Conservation (phyloP, 306 rosid genomes). For the Inga leiocalycina region DNA sequence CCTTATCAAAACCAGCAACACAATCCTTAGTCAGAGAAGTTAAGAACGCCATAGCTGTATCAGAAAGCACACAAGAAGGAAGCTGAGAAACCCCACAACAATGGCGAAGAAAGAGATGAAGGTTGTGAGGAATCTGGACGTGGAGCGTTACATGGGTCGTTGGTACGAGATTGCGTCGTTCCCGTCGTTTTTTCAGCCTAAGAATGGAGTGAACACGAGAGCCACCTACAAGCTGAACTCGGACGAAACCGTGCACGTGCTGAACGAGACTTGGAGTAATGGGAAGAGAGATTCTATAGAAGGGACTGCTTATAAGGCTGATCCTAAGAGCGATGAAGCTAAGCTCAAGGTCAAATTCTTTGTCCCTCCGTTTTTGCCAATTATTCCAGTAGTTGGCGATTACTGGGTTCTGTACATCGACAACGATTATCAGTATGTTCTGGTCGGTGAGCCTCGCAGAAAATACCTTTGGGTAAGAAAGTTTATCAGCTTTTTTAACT, state of each 20-base stretch:
- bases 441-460: conserved; percentile 80
- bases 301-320: conserved; percentile 77
- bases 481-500: neutral
- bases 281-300: conserved; percentile 64
- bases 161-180: conserved; percentile 96
- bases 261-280: conserved; percentile 83
- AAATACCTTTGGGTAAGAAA: conserved; percentile 81
- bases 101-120: conserved; percentile 74
- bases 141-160: conserved; percentile 79
- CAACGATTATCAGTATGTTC: conserved; percentile 66
- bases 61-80: neutral
- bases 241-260: conserved; percentile 67
- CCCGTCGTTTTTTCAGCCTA: conserved; percentile 77
- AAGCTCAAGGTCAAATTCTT: conserved; percentile 87
- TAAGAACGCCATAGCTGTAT: neutral
- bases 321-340: conserved; percentile 75
- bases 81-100: neutral
- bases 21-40: neutral
- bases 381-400: conserved; percentile 76
- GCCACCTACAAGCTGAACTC: conserved; percentile 80
- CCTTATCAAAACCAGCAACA: conserved; percentile 7
- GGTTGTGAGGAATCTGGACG: conserved; percentile 61
- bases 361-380: conserved; percentile 83
- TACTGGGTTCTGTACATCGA: conserved; percentile 88
- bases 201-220: conserved; percentile 66